Conservation (phyloP, 177 flowering plant genomes). For the Vitis hybrid region DNA sequence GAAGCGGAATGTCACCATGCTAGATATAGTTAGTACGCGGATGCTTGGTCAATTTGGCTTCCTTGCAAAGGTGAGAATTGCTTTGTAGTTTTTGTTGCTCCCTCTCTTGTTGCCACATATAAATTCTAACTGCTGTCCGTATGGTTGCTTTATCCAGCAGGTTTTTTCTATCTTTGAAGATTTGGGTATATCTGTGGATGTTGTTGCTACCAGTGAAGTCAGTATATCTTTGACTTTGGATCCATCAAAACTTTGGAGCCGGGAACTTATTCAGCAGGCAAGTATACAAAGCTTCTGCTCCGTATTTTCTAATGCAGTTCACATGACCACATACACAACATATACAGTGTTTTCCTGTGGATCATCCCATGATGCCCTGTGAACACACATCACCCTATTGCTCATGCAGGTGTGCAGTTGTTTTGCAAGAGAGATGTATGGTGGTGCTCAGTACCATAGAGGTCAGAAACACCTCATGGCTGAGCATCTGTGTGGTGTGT, state of each 20-base stretch:
- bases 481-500: too few relatives aligned
- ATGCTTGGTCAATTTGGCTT: slow-evolving; percentile 98
- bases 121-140: background rate
- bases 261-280: slow-evolving; percentile 98
- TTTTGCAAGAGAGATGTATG: too few relatives aligned
- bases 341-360: too few relatives aligned
- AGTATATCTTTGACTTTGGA: slow-evolving; percentile 93
- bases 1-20: slow-evolving; percentile 93
- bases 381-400: too few relatives aligned
- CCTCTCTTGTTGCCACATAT: too few relatives aligned
- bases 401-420: too few relatives aligned
- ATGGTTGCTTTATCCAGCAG: slow-evolving; percentile 28
- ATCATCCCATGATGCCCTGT: too few relatives aligned
- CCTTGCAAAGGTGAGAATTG: slow-evolving; percentile 72
- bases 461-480: too few relatives aligned
- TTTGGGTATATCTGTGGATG: slow-evolving; percentile 95
- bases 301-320: too few relatives aligned
- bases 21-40: slow-evolving; percentile 95
- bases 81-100: background rate
- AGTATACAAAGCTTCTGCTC: slow-evolving; percentile 24
- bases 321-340: too few relatives aligned
- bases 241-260: slow-evolving; percentile 96
- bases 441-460: too few relatives aligned
- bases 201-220: slow-evolving; percentile 98
- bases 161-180: slow-evolving; percentile 93